phyloP scores from a whole-genome alignment of 2,329 filamentous ascomycete species.

The Paradendryphiella salina region DNA sequence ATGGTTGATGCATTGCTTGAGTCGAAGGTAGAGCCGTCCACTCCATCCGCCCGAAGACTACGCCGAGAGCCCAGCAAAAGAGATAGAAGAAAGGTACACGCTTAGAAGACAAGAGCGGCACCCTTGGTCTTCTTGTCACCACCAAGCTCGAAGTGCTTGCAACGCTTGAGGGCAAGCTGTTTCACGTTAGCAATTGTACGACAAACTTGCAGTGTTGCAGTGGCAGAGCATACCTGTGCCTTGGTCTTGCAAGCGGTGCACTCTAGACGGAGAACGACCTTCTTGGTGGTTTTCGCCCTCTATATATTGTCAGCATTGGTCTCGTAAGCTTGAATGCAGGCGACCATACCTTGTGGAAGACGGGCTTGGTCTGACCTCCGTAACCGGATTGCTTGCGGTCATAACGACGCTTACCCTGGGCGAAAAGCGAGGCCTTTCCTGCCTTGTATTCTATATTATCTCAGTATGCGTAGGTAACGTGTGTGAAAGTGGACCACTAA shows the following conservation, averaged over 20 bases:
- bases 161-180: slow-evolving; percentile 97
- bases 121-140: slow-evolving; percentile 99
- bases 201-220: too few relatives aligned
- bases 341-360: slow-evolving; percentile 77
- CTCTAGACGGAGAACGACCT: slow-evolving; percentile 97
- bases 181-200: slow-evolving; percentile 49
- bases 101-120: slow-evolving; percentile 99
- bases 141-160: slow-evolving; percentile 99
- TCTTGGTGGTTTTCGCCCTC: slow-evolving; percentile 99
- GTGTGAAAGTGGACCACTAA: slow-evolving; percentile 25
- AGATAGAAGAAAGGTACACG: slow-evolving; percentile 54
- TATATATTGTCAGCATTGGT: slow-evolving; percentile 47
- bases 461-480: slow-evolving; percentile 29
- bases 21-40: slow-evolving; percentile 43
- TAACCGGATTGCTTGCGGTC: slow-evolving; percentile 90
- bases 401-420: slow-evolving; percentile 99
- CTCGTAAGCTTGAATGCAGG: not conserved
- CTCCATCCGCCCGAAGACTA: slow-evolving; percentile 45
- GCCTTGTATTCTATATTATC: slow-evolving; percentile 75
- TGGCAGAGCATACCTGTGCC: slow-evolving; percentile 33
- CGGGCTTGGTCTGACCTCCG: slow-evolving; percentile 99
- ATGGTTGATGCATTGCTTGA: slow-evolving; percentile 37
- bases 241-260: slow-evolving; percentile 84
- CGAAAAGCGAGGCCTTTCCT: slow-evolving; percentile 93
- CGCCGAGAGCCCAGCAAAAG: slow-evolving; percentile 47